Base-by-base conservation (phyloP, 1,284 basidiomycete genomes). In the Pascua sp. region DNA sequence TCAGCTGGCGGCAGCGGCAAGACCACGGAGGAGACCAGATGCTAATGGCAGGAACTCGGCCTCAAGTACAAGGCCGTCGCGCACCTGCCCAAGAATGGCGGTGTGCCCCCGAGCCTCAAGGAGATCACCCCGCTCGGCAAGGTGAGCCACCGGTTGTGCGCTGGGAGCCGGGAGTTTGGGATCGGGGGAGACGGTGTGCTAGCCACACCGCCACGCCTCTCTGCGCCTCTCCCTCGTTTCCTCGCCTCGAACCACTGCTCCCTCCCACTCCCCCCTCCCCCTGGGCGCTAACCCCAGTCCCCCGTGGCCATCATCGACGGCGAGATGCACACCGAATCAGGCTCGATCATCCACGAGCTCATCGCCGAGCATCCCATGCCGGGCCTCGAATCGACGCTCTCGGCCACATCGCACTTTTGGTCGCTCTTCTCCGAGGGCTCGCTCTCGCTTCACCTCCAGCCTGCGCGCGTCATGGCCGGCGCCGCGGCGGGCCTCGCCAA, bases 251-350 rank as follows among this genome's bases (percentile, higher is more conserved):
- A n/a, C n/a, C n/a, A n/a, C n/a, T n/a, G n/a, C n/a, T n/a, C 44
- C 38, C 47, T 47, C 53, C 5, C 41, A 39, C 40, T n/a, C n/a
- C n/a, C n/a, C n/a, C n/a, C n/a, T n/a, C n/a, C n/a, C n/a, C n/a
- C n/a, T n/a, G n/a, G n/a, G n/a, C n/a, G n/a, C n/a, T 51, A 5
- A 51, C 36, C 2, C 1, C 40, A 64, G 61, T 67, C 70, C 2
- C 72, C 72, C 1, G 64, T 67, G 1, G 36, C 69, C 11, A 55
- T 60, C 38, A 47, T 72, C 15, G 66, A 75, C 56, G 63, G 61
- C 7, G 47, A 61, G 36, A 54, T 61, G 11, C 42, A 68, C 40
- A 61, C 62, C 37, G 72, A 73, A 53, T 69, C 68, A 9, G 69
- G 63, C 8, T 68, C 60, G 36, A 73, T 73, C 50, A 56, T 69